phyloP scores from a whole-genome alignment of 179 eudicot species.

The Gypsophila paniculata region DNA sequence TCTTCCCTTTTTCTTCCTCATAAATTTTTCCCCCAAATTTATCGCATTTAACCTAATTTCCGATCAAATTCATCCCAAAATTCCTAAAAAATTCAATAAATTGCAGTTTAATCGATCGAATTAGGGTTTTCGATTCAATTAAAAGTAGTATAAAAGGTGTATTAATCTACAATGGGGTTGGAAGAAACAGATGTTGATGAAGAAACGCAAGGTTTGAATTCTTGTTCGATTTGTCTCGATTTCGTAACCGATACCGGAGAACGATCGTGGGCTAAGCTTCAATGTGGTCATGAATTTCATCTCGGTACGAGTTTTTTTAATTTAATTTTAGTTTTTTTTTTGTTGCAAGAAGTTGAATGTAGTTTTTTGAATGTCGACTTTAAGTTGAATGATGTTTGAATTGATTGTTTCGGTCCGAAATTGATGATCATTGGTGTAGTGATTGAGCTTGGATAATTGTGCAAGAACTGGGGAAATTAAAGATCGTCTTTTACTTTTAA shows the following conservation, averaged over 20 bases:
- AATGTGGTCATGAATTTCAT: slow-evolving; percentile 88
- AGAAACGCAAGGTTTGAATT: slow-evolving; percentile 33
- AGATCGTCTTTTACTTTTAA: background rate
- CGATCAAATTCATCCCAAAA: too few species aligned
- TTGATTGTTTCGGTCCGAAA: background rate
- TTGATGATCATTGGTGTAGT: background rate
- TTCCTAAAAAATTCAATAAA: background rate
- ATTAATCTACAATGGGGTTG: slow-evolving; percentile 40
- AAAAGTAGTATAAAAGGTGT: slow-evolving; percentile 34
- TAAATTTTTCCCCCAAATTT: too few species aligned
- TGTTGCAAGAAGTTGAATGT: background rate
- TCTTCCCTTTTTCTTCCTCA: too few species aligned
- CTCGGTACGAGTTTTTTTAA: slow-evolving; percentile 52
- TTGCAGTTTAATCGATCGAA: slow-evolving; percentile 25
- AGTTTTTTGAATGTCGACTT: background rate
- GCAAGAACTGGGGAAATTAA: background rate
- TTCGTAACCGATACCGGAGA: slow-evolving; percentile 56
- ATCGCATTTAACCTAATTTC: too few species aligned
- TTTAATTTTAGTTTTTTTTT: slow-evolving; percentile 5
- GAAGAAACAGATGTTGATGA: slow-evolving; percentile 33
- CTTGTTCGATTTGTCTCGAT: slow-evolving; percentile 88
- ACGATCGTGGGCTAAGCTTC: slow-evolving; percentile 91
- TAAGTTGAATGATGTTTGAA: background rate
- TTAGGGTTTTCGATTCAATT: slow-evolving; percentile 26
- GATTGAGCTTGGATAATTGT: background rate